Percentiles rank a stretch among this genome's conserved stretches.
phyloP scores from a whole-genome alignment of 1,284 basidiomycete genomes.

The Moesziomyces sp. region DNA sequence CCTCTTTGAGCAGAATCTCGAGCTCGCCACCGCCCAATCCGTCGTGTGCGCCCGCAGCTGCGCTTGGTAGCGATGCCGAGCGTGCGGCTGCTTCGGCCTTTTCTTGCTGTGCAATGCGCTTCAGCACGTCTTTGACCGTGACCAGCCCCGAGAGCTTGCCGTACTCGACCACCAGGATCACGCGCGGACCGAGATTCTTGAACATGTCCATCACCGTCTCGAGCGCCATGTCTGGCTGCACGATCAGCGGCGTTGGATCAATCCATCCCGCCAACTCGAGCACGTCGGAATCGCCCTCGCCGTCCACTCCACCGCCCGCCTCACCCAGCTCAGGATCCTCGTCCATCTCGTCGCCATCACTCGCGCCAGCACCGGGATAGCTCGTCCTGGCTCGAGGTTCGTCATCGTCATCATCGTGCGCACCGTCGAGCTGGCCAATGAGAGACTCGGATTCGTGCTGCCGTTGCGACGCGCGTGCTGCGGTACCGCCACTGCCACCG shows the following conservation, averaged over 20 bases:
- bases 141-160: slow-evolving; percentile 86
- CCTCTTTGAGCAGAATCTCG: slow-evolving; percentile 49
- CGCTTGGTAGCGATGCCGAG: slow-evolving; percentile 10
- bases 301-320: slow-evolving; percentile 49
- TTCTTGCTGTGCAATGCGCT: slow-evolving; percentile 60
- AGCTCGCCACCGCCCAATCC: slow-evolving; percentile 50
- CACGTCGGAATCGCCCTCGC: slow-evolving; percentile 47
- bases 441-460: slow-evolving; percentile 39
- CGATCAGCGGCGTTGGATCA: slow-evolving; percentile 85
- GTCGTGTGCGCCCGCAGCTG: not conserved
- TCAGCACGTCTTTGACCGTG: slow-evolving; percentile 93
- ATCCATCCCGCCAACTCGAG: slow-evolving; percentile 62
- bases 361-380: slow-evolving; percentile 1
- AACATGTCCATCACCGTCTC: slow-evolving; percentile 87
- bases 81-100: slow-evolving; percentile 39
- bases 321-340: slow-evolving; percentile 36
- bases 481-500: slow-evolving; percentile 1
- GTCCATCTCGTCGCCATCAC: slow-evolving; percentile 6
- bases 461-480: not conserved
- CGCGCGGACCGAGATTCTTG: slow-evolving; percentile 78
- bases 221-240: slow-evolving; percentile 89
- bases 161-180: slow-evolving; percentile 85
- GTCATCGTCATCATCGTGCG: slow-evolving; percentile 20
- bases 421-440: slow-evolving; percentile 24
- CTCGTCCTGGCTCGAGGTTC: not conserved